Conservation (phyloP, 1,139 yeast species). For the Hyphopichia burtonii region DNA sequence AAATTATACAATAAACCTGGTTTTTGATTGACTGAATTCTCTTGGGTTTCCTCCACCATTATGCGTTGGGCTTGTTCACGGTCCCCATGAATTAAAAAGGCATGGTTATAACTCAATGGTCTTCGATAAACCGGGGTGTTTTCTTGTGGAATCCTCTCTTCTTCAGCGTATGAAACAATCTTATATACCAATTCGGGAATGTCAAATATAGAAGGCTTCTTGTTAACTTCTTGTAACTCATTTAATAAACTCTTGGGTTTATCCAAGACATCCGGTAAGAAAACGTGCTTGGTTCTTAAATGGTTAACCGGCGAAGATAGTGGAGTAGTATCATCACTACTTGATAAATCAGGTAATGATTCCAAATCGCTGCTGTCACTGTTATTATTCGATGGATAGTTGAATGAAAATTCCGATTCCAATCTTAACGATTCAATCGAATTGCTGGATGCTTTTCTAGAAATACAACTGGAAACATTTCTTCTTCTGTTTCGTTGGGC, state of each 20-base stretch:
- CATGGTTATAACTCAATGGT: constrained; percentile 66
- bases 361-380: constrained; percentile 30
- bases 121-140: constrained; percentile 57
- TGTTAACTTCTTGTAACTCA: not conserved
- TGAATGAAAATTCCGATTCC: constrained; percentile 16
- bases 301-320: constrained; percentile 22
- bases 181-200: constrained; percentile 74
- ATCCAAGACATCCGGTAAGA: not conserved
- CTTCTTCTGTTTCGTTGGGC: constrained; percentile 10
- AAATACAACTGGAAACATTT: constrained; percentile 2
- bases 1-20: constrained; percentile 51
- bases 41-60: constrained; percentile 37
- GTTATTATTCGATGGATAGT: constrained; percentile 7
- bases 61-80: constrained; percentile 48
- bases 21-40: not conserved
- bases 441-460: not conserved
- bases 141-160: constrained; percentile 56
- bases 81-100: constrained; percentile 48
- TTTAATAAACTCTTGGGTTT: not conserved
- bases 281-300: constrained; percentile 1
- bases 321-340: constrained; percentile 33
- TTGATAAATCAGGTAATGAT: constrained; percentile 35
- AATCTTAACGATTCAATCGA: not conserved
- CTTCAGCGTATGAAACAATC: constrained; percentile 61
- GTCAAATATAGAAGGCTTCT: constrained; percentile 31